Evolutionary conservation across 2,329 filamentous ascomycete genomes (phyloP), one percentile per base, ranked within the genome.

Genomic region (Monosporascus sp.): DNA sequence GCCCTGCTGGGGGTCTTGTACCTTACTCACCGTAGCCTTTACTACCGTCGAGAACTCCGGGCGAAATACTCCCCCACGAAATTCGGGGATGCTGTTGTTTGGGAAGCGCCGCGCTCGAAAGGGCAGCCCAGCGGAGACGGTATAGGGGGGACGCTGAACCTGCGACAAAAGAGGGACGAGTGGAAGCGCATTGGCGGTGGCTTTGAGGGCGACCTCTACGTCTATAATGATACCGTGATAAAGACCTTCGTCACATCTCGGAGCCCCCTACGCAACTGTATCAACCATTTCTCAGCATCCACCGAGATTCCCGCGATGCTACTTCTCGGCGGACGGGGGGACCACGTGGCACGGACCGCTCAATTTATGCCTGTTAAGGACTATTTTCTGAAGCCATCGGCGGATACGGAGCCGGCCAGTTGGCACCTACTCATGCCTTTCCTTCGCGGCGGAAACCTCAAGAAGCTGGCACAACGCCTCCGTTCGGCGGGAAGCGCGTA

Each of bases 341-440:
- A 54, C 15, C 40, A 53, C 14, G 20, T 40, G 22, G 18, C 51
- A 20, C 37, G 49, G 9, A 41, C 55, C 8, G 52, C 50, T 26
- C 55, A 52, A 24, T 69, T 69, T 51, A 49, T 70, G 11, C 62
- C 68, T 2, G 60, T 68, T 17, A 55, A 55, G 15, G 68, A 69
- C 52, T 69, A 67, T 52, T 69, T 69, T 48, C 51, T 68, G 7
- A 57, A 61, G 22, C 55, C 64, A 1, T 24, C 48, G 41, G 4
- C 54, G 43, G 1, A 55, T 57, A 26, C 50, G n/a, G 26, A 44
- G 18, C 41, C 50, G 17, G 51, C 51, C 9, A 50, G 43, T n/a
- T 70, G 68, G 67, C 61, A 69, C 37, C 55, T 69, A 2, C 54
- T 69, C 35, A 68, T 65, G 7, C 65, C 63, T 3, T 60, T 65